These are phyloP conservation scores for Erysimum cheiri DNA, from an alignment of 441 rosid species.

Conservation along the genomic window DNA sequence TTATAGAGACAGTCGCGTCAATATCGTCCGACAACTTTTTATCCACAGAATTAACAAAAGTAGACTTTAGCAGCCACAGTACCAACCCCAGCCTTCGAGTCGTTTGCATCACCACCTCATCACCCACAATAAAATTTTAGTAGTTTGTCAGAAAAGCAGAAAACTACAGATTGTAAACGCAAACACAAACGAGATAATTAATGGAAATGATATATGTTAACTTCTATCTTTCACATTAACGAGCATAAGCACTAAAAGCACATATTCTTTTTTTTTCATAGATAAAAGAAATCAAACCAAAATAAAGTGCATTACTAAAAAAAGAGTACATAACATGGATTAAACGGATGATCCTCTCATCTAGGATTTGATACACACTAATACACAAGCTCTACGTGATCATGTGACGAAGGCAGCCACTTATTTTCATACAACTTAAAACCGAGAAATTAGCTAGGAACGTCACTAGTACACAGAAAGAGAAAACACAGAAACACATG, in stretches of 20 bases:
- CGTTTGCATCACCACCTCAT: not conserved
- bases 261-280: not conserved
- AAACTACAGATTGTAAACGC: not conserved
- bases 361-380: too few relatives aligned
- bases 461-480: not conserved
- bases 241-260: not conserved
- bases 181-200: not conserved
- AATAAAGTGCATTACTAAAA: not conserved
- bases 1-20: not conserved
- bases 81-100: not conserved
- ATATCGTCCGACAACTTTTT: not conserved
- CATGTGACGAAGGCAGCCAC: not conserved
- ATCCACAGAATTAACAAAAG: not conserved
- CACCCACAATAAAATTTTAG: not conserved
- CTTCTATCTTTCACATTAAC: not conserved
- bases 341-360: not conserved
- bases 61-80: not conserved
- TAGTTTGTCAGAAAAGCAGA: not conserved
- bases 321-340: not conserved
- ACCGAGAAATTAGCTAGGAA: not conserved
- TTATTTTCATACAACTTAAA: conserved; percentile 1
- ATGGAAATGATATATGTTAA: not conserved
- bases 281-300: not conserved
- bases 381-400: not conserved
- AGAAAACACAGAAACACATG: conserved; percentile 1